Base-by-base conservation (phyloP, 2,329 filamentous ascomycete genomes). In the Periconia sp. region DNA sequence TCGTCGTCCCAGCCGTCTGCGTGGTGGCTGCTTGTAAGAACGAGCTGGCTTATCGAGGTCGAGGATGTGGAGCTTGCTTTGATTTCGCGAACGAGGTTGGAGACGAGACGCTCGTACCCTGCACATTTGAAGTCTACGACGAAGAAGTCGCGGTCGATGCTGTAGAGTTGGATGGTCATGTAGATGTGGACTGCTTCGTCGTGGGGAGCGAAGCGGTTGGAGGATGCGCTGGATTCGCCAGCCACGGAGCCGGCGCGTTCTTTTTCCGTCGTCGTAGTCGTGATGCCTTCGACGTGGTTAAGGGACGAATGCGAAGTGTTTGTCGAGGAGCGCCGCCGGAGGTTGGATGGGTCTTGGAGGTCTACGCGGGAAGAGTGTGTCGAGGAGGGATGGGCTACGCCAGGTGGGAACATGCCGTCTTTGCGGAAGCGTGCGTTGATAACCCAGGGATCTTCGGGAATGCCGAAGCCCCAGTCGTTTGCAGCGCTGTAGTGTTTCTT, bases 51-150 rank as follows among this genome's bases (percentile, higher is more conserved):
- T 6, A 59, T 36, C 1, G 50, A 55, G 5, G 53, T 47, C 32
- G 39, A 48, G 1, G 52, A 46, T 0, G 46, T 45, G 10, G 50
- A 46, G 3, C 54, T 36, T 1, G 61, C 60, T 43, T 69, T 68
- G 45, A 72, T 62, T 43, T 72, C 69, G 37, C 66, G 65, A 6
- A 72, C 67, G 33, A 77, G 64, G 4, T 70, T 68, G 8, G 63
- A 59, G 3, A 86, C 83, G 35, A 92, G 86, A 41, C 94, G 89
- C 74, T 99, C 94, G 72, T 99, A 99, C 15, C 94, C 94, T 11
- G 94, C 92, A 69, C 92, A 97, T 69, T 96, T 97, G 78, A 99
- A 99, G 69, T 99, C 94, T 35, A 99, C 94, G 50, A 99, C 86
- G 70, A 92, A 97, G 54, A 94, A 92, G 41, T 89, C 87, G 44